Conservation (phyloP, 352 stramenopile species). For the Globisporangium solare region DNA sequence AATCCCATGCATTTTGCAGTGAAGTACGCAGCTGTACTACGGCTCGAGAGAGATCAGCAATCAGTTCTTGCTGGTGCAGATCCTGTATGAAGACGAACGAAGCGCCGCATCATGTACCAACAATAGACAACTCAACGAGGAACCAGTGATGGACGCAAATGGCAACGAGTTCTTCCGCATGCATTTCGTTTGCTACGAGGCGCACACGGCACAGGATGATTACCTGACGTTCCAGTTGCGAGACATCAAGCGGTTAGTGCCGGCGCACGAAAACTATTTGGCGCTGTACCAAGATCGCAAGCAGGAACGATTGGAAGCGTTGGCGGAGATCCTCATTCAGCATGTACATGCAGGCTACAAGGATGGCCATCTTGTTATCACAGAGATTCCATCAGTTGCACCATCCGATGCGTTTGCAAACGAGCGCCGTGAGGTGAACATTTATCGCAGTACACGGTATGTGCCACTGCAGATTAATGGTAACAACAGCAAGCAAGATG, state of each 20-base stretch:
- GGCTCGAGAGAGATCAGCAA: constrained; percentile 30
- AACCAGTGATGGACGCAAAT: constrained; percentile 13
- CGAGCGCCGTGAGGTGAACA: constrained; percentile 23
- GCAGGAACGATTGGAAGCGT: constrained; percentile 29
- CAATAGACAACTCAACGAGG: background rate
- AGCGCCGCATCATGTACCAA: background rate
- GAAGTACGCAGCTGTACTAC: constrained; percentile 34
- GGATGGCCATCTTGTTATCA: constrained; percentile 58
- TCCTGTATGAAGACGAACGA: constrained; percentile 51
- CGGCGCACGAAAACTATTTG: constrained; percentile 34
- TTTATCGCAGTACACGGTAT: constrained; percentile 51
- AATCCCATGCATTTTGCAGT: constrained; percentile 49
- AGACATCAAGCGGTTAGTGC: constrained; percentile 37
- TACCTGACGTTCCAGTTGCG: constrained; percentile 44
- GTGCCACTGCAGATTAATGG: constrained; percentile 7
- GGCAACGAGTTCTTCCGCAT: constrained; percentile 35
- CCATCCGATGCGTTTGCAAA: constrained; percentile 5
- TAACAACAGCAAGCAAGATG: background rate
- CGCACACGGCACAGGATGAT: constrained; percentile 36
- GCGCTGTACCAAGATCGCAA: constrained; percentile 20
- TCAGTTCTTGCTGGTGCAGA: constrained; percentile 50
- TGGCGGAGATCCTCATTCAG: constrained; percentile 42
- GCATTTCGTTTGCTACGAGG: constrained; percentile 49
- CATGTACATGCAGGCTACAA: constrained; percentile 61
- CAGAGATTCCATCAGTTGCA: constrained; percentile 19